These are phyloP conservation scores for Apiospora hydei DNA, from an alignment of 2,329 filamentous ascomycete species.

Conservation along the genomic window DNA sequence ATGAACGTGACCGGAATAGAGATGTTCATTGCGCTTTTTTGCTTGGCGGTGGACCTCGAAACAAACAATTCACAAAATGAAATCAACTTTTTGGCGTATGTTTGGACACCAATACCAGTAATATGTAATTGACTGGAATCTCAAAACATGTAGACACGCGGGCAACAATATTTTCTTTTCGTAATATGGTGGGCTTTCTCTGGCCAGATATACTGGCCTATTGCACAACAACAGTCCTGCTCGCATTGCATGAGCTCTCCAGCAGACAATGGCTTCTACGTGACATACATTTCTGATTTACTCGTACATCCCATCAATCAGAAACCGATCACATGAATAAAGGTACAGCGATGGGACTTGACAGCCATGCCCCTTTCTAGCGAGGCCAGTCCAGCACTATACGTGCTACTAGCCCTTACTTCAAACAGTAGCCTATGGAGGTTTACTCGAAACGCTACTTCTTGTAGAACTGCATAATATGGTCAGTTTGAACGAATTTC, in stretches of 20 bases:
- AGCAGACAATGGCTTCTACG: background rate
- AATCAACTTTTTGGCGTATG: background rate
- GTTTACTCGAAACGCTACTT: background rate
- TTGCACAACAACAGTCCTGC: background rate
- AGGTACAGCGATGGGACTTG: background rate
- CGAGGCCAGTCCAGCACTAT: background rate
- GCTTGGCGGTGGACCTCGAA: background rate
- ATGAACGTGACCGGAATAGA: background rate
- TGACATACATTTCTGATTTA: too few species aligned
- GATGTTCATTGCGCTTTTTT: background rate
- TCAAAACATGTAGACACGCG: background rate
- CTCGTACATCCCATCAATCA: background rate
- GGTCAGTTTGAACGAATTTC: background rate
- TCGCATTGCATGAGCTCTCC: background rate
- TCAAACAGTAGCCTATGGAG: background rate
- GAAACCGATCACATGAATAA: background rate
- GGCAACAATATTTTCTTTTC: background rate
- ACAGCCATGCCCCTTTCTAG: background rate
- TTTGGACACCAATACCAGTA: background rate
- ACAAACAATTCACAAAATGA: background rate
- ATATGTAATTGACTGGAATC: too few species aligned
- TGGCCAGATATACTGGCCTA: background rate
- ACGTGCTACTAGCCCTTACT: background rate
- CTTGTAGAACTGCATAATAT: conserved; percentile 14
- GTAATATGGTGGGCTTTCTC: background rate